Percentiles rank a stretch among this genome's conserved stretches.
Conservation (phyloP, 306 rosid genomes). For the Spatholobus suberectus region DNA sequence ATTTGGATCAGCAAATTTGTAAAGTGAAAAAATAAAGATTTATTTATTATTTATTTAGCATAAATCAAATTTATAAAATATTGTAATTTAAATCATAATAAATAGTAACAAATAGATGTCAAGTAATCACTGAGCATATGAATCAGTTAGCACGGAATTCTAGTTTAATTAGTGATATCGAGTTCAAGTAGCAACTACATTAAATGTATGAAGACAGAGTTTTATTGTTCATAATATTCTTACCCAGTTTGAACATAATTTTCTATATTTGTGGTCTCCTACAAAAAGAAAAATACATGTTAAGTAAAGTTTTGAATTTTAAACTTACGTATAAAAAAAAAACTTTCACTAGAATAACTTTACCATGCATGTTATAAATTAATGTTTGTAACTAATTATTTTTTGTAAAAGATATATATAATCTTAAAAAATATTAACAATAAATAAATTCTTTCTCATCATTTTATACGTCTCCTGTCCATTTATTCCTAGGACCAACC, state of each 20-base stretch:
- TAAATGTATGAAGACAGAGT: too few species aligned
- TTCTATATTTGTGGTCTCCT: too few species aligned
- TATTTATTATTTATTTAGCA: background rate
- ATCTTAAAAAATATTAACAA: background rate
- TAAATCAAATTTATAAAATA: background rate
- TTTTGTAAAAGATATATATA: background rate
- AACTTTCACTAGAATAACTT: background rate
- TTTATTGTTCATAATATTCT: too few species aligned
- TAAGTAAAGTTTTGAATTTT: background rate
- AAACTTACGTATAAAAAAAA: too few species aligned
- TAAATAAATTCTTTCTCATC: background rate
- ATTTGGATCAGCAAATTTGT: background rate
- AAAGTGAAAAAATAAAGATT: background rate
- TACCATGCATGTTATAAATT: background rate
- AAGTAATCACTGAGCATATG: too few species aligned
- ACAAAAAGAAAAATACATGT: too few species aligned
- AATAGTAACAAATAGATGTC: background rate
- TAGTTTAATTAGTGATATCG: too few species aligned
- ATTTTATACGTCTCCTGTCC: background rate
- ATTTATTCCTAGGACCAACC: slow-evolving; percentile 29
- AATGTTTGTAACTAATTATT: background rate
- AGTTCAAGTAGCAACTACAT: too few species aligned
- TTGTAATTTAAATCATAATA: background rate
- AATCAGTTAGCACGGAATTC: too few species aligned
- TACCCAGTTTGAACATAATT: too few species aligned